Base-by-base conservation (phyloP, 1,139 yeast species). In the Blastobotrys proliferans region DNA sequence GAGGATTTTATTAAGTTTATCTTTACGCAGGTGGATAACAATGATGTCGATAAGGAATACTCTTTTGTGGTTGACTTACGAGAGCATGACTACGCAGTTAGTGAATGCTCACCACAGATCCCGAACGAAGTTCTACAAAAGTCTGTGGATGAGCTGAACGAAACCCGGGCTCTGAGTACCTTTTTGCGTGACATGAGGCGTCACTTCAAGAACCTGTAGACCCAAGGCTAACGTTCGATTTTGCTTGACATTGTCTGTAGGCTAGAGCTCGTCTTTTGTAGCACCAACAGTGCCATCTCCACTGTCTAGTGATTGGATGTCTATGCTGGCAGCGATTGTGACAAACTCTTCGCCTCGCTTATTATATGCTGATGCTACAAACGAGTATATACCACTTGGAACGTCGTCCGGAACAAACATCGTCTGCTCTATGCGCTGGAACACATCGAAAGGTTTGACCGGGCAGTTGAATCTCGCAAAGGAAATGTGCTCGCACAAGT, bases 391-490 rank as follows among this genome's bases (percentile, higher is more conserved):
- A 11, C 60, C 62, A 1, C 50, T 46, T 2, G 56, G 58, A 4
- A 51, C 63, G 27, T 54, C 52, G 14, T 51, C 54, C 1, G 66
- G 66, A 0, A 61, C 54, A 16, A 50, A 49, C 27, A 61, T 46
- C 2, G 48, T 49, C 38, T 55, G 57, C 20, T 50, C 46, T 46
- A 50, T 43, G 11, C 38, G 33, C 16, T 40, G 29, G 24, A 46
- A 41, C 18, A 32, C 44, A 2, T 38, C 43, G 17, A 51, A 41
- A 3, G 50, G 41, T 21, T 35, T 34, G 6, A 58, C 34, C 1
- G 65, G 65, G 35, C 65, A 61, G 25, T 46, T 41, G 9, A 61
- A 48, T 28, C 50, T 43, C 3, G 60, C 63, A 44, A 51, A 52
- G 9, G 40, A 35, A 14, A 56, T 42, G 39, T 58, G 57, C 11